A percentile compares a stretch with the other conserved stretches of the same genome.
These are phyloP conservation scores for Botrytis galanthina DNA, from an alignment of 2,329 filamentous ascomycete genomes.

Conservation along the genomic window DNA sequence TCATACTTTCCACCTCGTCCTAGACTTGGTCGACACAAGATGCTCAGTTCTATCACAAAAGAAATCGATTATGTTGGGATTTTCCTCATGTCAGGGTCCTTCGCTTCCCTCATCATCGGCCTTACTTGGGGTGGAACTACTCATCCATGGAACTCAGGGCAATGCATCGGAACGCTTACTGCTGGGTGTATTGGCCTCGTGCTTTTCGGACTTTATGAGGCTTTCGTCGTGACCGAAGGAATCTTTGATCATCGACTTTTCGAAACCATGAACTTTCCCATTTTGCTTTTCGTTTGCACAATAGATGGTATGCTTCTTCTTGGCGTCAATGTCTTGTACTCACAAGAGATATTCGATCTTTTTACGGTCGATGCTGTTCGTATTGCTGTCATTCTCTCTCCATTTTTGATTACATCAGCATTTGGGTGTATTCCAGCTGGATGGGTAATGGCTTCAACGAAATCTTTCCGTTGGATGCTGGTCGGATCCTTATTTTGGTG, in stretches of 20 bases:
- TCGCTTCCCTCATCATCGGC: conserved; percentile 31
- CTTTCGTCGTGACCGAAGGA: conserved; percentile 28
- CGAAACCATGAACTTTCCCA: conserved; percentile 26
- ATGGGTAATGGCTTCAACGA: conserved; percentile 27
- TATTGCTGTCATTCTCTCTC: conserved; percentile 26
- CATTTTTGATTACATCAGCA: conserved; percentile 26
- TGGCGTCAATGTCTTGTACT: conserved; percentile 27
- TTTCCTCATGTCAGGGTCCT: conserved; percentile 23
- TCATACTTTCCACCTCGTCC: conserved; percentile 27
- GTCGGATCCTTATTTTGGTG: conserved; percentile 25
- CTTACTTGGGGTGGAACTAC: conserved; percentile 58
- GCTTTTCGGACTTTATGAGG: conserved; percentile 28
- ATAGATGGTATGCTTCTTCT: conserved; percentile 30
- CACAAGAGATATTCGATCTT: conserved; percentile 26
- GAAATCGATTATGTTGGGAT: conserved; percentile 27
- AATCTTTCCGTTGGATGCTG: conserved; percentile 22
- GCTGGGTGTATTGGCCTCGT: conserved; percentile 42
- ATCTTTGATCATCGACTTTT: conserved; percentile 30
- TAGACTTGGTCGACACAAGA: conserved; percentile 23
- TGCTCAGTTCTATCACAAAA: conserved; percentile 19
- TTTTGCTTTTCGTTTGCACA: conserved; percentile 26
- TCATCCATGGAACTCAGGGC: conserved; percentile 53
- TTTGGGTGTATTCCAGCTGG: conserved; percentile 29
- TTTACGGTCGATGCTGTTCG: conserved; percentile 25
- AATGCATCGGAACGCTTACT: conserved; percentile 53